phyloP scores from a whole-genome alignment of 768 basidiomycete genomes.

The Xanthoconium purpureum region DNA sequence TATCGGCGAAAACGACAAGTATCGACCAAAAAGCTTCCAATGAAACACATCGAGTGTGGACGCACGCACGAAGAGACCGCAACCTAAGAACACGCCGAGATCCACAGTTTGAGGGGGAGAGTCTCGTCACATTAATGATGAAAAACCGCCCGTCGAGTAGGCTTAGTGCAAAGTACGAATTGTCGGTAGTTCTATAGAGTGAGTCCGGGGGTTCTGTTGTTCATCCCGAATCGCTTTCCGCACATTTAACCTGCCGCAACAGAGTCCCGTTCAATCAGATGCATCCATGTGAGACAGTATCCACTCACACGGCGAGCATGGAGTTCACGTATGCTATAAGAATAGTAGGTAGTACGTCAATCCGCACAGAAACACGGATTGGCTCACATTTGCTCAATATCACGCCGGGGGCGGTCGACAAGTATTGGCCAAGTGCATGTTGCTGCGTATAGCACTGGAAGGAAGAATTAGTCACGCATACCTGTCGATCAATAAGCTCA shows the following conservation, averaged over 20 bases:
- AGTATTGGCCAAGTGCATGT: neutral
- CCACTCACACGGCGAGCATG: constrained; percentile 22
- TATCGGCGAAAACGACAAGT: too few relatives aligned
- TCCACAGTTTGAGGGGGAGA: too few relatives aligned
- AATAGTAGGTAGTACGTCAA: neutral
- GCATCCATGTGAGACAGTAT: neutral
- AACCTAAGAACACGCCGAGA: too few relatives aligned
- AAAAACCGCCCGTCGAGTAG: neutral
- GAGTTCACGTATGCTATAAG: constrained; percentile 20
- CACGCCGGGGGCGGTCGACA: constrained; percentile 6
- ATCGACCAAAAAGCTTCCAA: too few relatives aligned
- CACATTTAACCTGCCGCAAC: constrained; percentile 5
- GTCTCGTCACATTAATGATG: too few relatives aligned
- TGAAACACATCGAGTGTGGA: too few relatives aligned
- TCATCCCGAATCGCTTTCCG: constrained; percentile 15
- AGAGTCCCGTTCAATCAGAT: neutral
- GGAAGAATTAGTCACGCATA: neutral
- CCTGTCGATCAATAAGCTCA: neutral
- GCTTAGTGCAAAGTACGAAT: constrained; percentile 1
- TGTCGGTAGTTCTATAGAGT: constrained; percentile 6
- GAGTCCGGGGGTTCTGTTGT: neutral
- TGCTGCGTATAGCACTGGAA: constrained; percentile 10
- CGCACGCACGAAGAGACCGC: too few relatives aligned
- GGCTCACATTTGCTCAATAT: constrained; percentile 16
- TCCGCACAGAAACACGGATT: neutral